These are phyloP conservation scores for Tolypocladium nubicola DNA, from an alignment of 2,329 filamentous ascomycete genomes.

Conservation along the genomic window DNA sequence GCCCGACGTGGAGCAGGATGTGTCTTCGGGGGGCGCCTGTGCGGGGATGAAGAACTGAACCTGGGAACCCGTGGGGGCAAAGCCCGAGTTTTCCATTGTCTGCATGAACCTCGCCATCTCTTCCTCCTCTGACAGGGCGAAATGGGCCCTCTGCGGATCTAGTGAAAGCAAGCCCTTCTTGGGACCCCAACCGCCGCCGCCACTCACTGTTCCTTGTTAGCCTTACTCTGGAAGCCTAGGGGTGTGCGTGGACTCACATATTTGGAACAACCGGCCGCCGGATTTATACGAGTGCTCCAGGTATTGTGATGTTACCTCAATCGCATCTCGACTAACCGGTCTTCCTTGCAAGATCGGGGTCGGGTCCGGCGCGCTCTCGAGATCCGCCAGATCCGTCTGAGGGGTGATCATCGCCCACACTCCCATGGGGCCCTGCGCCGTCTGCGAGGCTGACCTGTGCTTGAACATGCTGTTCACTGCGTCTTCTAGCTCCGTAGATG, in stretches of 20 bases:
- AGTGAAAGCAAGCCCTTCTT: conserved; percentile 72
- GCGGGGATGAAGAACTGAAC: conserved; percentile 54
- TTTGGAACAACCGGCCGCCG: conserved; percentile 34
- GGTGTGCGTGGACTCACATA: conserved; percentile 13
- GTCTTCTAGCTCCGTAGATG: conserved; percentile 61
- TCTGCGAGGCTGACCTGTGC: conserved; percentile 11
- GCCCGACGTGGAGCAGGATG: conserved; percentile 5
- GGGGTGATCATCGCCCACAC: conserved; percentile 68
- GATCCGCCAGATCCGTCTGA: conserved; percentile 3
- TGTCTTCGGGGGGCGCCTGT: conserved; percentile 14
- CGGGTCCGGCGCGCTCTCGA: conserved; percentile 5
- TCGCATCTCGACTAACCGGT: conserved; percentile 6
- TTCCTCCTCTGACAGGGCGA: conserved; percentile 33
- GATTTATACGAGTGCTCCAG: conserved; percentile 25
- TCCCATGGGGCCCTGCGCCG: conserved; percentile 37
- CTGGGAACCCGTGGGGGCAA: conserved; percentile 51
- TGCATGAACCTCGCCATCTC: conserved; percentile 43
- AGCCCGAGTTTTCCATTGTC: conserved; percentile 34
- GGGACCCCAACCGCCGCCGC: conserved; percentile 74
- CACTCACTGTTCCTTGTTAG: conserved; percentile 45
- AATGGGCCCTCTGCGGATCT: conserved; percentile 54
- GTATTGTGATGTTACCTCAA: conserved; percentile 13
- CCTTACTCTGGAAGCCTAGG: background rate
- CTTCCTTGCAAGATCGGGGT: conserved; percentile 1
- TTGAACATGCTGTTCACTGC: conserved; percentile 50